These are phyloP conservation scores for Licmophora abbreviata DNA, from an alignment of 108 stramenopile genomes.

Conservation along the genomic window DNA sequence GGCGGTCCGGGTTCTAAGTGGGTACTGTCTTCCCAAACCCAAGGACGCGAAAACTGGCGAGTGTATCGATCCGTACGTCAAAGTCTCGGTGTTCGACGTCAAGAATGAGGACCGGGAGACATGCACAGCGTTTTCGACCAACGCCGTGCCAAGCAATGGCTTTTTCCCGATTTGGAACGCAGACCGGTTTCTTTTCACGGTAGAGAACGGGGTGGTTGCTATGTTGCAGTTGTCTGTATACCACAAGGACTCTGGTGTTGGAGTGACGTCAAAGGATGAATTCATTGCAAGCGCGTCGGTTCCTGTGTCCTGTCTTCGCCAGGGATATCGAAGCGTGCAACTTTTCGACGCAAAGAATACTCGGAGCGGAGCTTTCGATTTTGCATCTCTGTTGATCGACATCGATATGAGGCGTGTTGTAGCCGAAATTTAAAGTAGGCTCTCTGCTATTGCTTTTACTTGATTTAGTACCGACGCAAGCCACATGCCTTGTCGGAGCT, in stretches of 20 bases:
- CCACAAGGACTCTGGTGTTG: conserved; percentile 27
- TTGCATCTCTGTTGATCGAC: conserved; percentile 68
- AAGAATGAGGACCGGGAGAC: conserved; percentile 52
- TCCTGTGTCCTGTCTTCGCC: conserved; percentile 73
- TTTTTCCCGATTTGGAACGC: conserved; percentile 72
- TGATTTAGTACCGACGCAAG: conserved; percentile 72
- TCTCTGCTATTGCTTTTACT: neutral
- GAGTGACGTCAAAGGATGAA: conserved; percentile 32
- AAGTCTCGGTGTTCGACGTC: conserved; percentile 56
- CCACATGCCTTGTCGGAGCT: conserved; percentile 74
- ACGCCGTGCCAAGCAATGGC: conserved; percentile 49
- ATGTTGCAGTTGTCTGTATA: conserved; percentile 69
- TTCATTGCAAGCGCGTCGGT: conserved; percentile 73
- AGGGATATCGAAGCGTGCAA: conserved; percentile 79
- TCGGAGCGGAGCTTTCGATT: conserved; percentile 72
- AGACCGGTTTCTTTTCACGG: conserved; percentile 32
- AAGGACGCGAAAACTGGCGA: conserved; percentile 58
- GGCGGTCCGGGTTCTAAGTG: conserved; percentile 56
- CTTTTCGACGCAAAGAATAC: conserved; percentile 70
- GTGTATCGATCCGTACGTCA: conserved; percentile 79
- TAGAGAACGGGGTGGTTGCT: conserved; percentile 53
- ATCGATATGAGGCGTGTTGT: conserved; percentile 24
- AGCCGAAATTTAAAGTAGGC: conserved; percentile 14
- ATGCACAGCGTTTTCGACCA: conserved; percentile 24
- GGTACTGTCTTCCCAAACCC: conserved; percentile 77